Base-by-base conservation (phyloP, 805 yeast species). In the Metschnikowia continentalis region DNA sequence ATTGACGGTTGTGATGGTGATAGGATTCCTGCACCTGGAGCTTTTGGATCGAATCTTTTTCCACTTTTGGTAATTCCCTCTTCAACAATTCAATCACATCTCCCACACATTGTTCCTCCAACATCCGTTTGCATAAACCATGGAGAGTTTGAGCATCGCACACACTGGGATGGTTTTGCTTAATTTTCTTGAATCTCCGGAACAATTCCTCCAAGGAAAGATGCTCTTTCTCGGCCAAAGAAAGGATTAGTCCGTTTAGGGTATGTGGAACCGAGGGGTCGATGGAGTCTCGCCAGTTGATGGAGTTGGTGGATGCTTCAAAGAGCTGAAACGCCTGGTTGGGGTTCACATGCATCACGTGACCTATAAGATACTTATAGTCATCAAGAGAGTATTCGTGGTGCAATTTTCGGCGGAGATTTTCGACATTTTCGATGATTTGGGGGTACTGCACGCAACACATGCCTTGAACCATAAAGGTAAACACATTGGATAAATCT, bases 211-310 rank as follows among this genome's bases (percentile, higher is more conserved):
- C 17, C 15, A 44, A 33, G 13, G 53, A 49, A 13, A 69, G 57
- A 23, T 59, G 57, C 10, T 46, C 54, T 48, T 72, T 64, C 33
- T 71, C 65, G 22, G 74, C 67, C 7, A 67, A 47, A 0, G 70
- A 54, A 23, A 75, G 54, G 8, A 81, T 68, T 54, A 80, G 75
- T 14, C 75, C 67, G 58, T 74, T 73, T 51, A 84, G 64, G 0
- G 79, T 68, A 5, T 17, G 26, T 2, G 53, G 42, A 5, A 54
- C 39, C 1, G 55, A 22, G 20, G 61, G 61, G 46, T 57, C 59
- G 2, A 35, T 8, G 6, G 48, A 33, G 10, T 56, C 54, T 7
- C 42, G 30, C 61, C 61, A 57, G 26, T 48, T 49, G 14, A 53
- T 43, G 7, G 48, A 20, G 4, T 43, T 14, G 14, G 46, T 20